Evolutionary conservation across 169 alveolate species (phyloP).

Genomic region (Besnoitia besnoiti): DNA sequence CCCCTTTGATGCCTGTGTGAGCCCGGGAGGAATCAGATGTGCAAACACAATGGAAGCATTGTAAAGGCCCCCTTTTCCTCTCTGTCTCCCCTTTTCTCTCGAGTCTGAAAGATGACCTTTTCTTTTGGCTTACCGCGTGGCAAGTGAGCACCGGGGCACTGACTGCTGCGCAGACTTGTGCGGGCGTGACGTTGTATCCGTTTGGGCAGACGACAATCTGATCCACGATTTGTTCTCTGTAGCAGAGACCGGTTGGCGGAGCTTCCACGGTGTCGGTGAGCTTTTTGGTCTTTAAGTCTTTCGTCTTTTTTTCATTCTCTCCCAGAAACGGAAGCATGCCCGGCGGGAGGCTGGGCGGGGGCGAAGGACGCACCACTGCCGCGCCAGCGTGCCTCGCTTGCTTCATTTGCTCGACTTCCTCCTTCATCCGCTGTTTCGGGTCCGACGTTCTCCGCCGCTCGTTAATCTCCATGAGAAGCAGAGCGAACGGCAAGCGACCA

Average conservation of each 20-base stretch:
- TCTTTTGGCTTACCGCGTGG: background rate
- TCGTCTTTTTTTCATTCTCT: background rate
- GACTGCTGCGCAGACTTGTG: background rate
- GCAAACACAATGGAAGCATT: too few species aligned
- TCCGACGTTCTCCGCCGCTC: background rate
- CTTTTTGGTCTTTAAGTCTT: background rate
- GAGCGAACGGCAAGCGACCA: background rate
- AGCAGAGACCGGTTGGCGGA: constrained; percentile 33
- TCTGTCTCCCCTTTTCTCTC: too few species aligned
- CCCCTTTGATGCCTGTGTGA: too few species aligned
- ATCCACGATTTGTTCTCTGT: background rate
- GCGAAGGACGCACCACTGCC: background rate
- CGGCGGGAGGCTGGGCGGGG: background rate
- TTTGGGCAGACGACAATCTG: constrained; percentile 5
- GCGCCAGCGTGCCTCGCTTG: background rate
- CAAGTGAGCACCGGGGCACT: background rate
- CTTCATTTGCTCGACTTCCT: background rate
- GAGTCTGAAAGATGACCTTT: too few species aligned
- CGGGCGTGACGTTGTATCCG: background rate
- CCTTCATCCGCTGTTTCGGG: background rate
- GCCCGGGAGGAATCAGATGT: background rate
- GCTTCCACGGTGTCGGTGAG: background rate
- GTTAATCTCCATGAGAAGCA: background rate
- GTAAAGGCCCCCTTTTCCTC: too few species aligned
- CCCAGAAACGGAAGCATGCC: background rate